Conservation (phyloP, 2,329 filamentous ascomycete genomes). For the Fusarium compactum region DNA sequence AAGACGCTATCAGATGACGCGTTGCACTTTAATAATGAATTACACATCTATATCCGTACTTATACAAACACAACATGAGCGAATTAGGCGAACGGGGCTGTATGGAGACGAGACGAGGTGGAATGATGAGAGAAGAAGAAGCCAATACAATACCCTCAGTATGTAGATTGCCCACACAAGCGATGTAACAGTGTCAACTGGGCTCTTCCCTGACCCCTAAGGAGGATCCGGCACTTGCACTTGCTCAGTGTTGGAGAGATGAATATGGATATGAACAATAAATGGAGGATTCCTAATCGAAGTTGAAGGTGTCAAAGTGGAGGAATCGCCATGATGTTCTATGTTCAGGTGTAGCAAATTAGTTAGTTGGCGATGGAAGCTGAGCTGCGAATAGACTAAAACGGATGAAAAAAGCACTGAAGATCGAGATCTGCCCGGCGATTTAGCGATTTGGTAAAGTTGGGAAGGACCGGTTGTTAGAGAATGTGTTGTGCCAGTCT, state of each 20-base stretch:
- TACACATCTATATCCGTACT: background rate
- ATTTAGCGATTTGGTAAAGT: slow-evolving; percentile 15
- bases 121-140: slow-evolving; percentile 28
- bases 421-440: slow-evolving; percentile 19
- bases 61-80: slow-evolving; percentile 23
- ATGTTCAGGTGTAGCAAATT: slow-evolving; percentile 13
- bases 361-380: slow-evolving; percentile 1
- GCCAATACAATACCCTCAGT: background rate
- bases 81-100: slow-evolving; percentile 39
- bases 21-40: slow-evolving; percentile 23
- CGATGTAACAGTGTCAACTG: slow-evolving; percentile 43
- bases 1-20: slow-evolving; percentile 36
- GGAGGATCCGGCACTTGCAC: slow-evolving; percentile 42
- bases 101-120: slow-evolving; percentile 40
- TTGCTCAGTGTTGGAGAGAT: slow-evolving; percentile 27
- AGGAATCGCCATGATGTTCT: slow-evolving; percentile 24
- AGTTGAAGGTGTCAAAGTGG: background rate
- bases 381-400: slow-evolving; percentile 2
- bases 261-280: slow-evolving; percentile 2
- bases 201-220: slow-evolving; percentile 31
- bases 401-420: slow-evolving; percentile 9
- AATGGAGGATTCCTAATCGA: slow-evolving; percentile 5
- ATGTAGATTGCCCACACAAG: slow-evolving; percentile 25
- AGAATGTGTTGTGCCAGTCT: slow-evolving; percentile 10
- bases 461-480: slow-evolving; percentile 17